phyloP scores from a whole-genome alignment of 352 stramenopile genomes.

The Plasmopara halstedii region DNA sequence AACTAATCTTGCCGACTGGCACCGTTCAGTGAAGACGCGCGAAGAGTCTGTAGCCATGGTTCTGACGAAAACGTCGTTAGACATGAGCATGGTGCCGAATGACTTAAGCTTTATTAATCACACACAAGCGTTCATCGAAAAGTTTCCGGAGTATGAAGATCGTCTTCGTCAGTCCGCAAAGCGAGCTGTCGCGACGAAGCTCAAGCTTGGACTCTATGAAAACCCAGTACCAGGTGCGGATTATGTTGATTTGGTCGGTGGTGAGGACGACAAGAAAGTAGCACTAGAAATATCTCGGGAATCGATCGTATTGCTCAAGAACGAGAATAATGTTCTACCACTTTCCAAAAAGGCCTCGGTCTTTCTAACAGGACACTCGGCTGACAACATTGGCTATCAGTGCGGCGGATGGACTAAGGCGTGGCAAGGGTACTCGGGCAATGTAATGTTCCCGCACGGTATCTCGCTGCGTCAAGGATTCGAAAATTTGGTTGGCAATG shows the following conservation, averaged over 20 bases:
- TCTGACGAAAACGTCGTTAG: conserved; percentile 71
- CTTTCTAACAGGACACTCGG: conserved; percentile 55
- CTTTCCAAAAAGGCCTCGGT: conserved; percentile 23
- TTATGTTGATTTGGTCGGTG: conserved; percentile 30
- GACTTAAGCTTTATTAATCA: conserved; percentile 41
- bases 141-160: conserved; percentile 18
- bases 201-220: conserved; percentile 57
- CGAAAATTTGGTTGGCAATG: conserved; percentile 20
- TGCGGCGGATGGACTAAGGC: conserved; percentile 70
- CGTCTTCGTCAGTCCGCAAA: conserved; percentile 44
- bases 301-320: conserved; percentile 74
- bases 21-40: conserved; percentile 31
- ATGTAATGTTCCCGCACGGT: conserved; percentile 43
- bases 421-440: conserved; percentile 73
- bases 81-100: conserved; percentile 86
- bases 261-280: conserved; percentile 27
- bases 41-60: conserved; percentile 49
- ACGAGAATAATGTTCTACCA: conserved; percentile 44
- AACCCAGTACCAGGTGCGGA: conserved; percentile 39
- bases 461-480: conserved; percentile 41
- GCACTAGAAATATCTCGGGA: conserved; percentile 68
- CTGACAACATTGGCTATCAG: conserved; percentile 50
- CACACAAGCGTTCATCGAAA: conserved; percentile 27
- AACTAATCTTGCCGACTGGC: conserved; percentile 59
- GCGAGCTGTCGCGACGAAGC: conserved; percentile 62